phyloP scores from a whole-genome alignment of 306 rosid genomes.

The Sophora flavescens region DNA sequence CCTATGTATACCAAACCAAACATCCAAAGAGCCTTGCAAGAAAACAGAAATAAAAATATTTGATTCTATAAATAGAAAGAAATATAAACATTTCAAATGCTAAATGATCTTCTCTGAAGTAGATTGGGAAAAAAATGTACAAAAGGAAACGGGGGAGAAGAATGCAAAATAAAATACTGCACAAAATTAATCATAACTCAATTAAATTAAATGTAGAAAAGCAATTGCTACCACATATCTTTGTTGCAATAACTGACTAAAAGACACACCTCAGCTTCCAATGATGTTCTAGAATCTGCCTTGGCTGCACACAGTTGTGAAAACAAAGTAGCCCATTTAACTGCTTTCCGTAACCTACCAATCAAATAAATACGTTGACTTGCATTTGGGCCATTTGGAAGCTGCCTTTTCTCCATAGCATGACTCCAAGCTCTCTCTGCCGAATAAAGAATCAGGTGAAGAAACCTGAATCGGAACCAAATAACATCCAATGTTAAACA shows the following conservation, averaged over 20 bases:
- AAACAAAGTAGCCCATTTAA: constrained; percentile 90
- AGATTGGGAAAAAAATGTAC: background rate
- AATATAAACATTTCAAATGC: constrained; percentile 35
- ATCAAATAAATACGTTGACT: constrained; percentile 87
- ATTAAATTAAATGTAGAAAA: constrained; percentile 17
- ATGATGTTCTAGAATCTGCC: constrained; percentile 96
- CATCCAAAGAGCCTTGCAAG: background rate
- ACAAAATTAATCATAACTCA: constrained; percentile 17
- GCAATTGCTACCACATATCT: background rate
- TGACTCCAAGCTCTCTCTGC: constrained; percentile 99
- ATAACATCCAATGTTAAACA: constrained; percentile 42
- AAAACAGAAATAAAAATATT: background rate
- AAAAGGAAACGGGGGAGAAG: background rate
- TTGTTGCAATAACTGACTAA: constrained; percentile 28
- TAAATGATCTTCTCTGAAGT: constrained; percentile 11
- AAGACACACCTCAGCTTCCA: constrained; percentile 92
- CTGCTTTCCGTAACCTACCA: constrained; percentile 98
- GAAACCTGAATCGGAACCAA: constrained; percentile 76
- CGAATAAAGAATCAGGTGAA: constrained; percentile 82
- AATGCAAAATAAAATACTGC: background rate
- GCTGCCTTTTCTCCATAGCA: constrained; percentile 99
- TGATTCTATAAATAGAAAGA: background rate
- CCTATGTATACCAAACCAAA: constrained; percentile 16
- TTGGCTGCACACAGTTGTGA: constrained; percentile 86
- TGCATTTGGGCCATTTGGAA: constrained; percentile 92